Percentiles rank a stretch among this genome's conserved stretches.
Conservation (phyloP, 1,139 yeast genomes). For the Eremothecium cymbalariae region DNA sequence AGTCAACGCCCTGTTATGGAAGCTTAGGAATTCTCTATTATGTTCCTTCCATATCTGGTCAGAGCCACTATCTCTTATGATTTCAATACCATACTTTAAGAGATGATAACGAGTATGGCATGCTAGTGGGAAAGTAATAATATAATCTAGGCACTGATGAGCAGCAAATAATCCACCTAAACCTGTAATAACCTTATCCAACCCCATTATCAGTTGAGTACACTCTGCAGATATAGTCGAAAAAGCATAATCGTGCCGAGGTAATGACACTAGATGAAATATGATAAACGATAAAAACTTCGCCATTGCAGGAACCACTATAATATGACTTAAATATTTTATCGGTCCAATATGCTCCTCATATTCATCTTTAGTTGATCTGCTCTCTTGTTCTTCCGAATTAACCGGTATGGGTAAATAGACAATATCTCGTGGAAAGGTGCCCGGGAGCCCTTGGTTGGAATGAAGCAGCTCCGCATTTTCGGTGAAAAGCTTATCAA, state of each 20-base stretch:
- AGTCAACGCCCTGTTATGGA: conserved; percentile 1
- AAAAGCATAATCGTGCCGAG: conserved; percentile 5
- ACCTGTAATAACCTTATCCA: conserved; percentile 3
- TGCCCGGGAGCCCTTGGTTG: conserved; percentile 1
- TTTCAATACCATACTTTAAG: conserved; percentile 4
- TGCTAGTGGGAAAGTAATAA: conserved; percentile 4
- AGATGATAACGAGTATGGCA: conserved; percentile 4
- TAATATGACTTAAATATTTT: neutral
- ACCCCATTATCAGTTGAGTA: neutral
- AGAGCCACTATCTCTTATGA: conserved; percentile 3
- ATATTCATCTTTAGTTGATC: neutral
- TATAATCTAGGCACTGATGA: conserved; percentile 2
- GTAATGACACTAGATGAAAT: conserved; percentile 5
- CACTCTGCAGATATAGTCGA: neutral
- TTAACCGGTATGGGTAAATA: conserved; percentile 3
- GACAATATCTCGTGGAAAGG: conserved; percentile 2
- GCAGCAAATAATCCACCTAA: conserved; percentile 3
- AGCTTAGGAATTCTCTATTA: neutral
- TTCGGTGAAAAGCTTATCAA: conserved; percentile 1
- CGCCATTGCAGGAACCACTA: conserved; percentile 1
- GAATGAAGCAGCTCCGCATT: conserved; percentile 1
- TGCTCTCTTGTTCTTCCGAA: neutral
- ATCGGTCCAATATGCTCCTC: conserved; percentile 4
- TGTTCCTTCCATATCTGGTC: conserved; percentile 2
- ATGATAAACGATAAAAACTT: conserved; percentile 4